Percentiles rank a stretch among this genome's conserved stretches.
Conservation (phyloP, 345 rosid species). For the Eucalyptus sp. region DNA sequence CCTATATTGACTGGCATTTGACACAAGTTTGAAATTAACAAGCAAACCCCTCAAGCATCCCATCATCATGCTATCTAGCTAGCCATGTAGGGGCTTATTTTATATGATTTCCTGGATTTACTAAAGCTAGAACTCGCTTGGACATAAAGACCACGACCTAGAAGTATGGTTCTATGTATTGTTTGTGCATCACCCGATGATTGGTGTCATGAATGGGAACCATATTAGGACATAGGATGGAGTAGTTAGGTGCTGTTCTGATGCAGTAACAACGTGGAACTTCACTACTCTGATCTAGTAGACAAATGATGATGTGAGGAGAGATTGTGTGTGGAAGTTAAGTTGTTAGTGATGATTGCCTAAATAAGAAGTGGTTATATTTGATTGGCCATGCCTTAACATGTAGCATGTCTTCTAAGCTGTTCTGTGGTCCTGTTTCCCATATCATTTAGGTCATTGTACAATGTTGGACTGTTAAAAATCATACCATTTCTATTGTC, state of each 20-base stretch:
- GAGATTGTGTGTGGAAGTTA: background rate
- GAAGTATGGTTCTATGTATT: background rate
- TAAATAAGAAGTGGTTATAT: background rate
- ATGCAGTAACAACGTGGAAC: background rate
- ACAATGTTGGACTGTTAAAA: background rate
- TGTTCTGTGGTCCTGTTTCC: background rate
- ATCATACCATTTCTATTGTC: background rate
- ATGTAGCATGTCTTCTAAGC: background rate
- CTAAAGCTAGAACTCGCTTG: background rate
- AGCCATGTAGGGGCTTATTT: background rate
- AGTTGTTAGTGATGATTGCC: background rate
- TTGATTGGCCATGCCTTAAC: background rate
- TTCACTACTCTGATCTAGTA: background rate
- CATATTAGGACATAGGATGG: background rate
- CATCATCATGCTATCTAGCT: background rate
- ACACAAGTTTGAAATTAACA: background rate
- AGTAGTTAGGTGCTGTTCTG: background rate
- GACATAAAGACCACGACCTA: background rate
- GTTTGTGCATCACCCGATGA: background rate
- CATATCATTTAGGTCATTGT: background rate
- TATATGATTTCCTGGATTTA: background rate
- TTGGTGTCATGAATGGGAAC: background rate
- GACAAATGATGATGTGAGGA: background rate
- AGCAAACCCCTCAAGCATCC: background rate
- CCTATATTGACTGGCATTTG: background rate